phyloP scores from a whole-genome alignment of 495 filamentous ascomycete genomes.

The Acidiella bohemica region DNA sequence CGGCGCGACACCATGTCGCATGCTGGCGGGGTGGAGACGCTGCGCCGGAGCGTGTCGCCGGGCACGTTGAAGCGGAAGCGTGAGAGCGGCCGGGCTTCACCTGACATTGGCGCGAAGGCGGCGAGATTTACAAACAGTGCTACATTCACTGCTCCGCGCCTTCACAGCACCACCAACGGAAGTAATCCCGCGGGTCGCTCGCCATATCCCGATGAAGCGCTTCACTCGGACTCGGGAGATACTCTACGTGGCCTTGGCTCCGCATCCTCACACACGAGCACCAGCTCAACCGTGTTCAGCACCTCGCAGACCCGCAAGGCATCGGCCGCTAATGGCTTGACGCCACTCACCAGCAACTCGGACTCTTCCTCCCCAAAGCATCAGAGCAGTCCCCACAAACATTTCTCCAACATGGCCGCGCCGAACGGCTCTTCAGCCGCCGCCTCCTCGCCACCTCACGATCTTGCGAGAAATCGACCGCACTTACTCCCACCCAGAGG shows the following conservation, averaged over 20 bases:
- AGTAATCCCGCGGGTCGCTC: conserved; percentile 6
- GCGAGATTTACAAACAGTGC: conserved; percentile 13
- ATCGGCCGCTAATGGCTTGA: conserved; percentile 42
- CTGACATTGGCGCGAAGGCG: conserved; percentile 2
- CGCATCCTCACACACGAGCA: conserved; percentile 51
- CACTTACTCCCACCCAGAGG: conserved; percentile 49
- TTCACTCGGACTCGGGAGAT: conserved; percentile 45
- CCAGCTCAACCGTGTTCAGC: conserved; percentile 52
- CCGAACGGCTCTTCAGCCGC: conserved; percentile 17
- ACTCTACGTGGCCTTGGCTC: conserved; percentile 51
- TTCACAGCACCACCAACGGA: neutral
- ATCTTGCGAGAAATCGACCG: conserved; percentile 23
- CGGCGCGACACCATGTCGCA: conserved; percentile 19
- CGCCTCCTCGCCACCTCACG: too few relatives aligned
- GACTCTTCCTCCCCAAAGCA: conserved; percentile 62
- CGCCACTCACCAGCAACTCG: conserved; percentile 55
- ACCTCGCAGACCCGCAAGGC: conserved; percentile 36
- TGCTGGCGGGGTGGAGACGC: conserved; percentile 4
- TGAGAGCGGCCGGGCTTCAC: conserved; percentile 7
- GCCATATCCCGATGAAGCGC: conserved; percentile 37
- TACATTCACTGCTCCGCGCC: conserved; percentile 3
- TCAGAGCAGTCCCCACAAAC: conserved; percentile 37
- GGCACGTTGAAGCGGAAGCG: conserved; percentile 20
- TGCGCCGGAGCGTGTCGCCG: conserved; percentile 10
- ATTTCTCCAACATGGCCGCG: conserved; percentile 18